These are phyloP conservation scores for Lanzia echinophila DNA, from an alignment of 2,329 filamentous ascomycete species.

Conservation along the genomic window DNA sequence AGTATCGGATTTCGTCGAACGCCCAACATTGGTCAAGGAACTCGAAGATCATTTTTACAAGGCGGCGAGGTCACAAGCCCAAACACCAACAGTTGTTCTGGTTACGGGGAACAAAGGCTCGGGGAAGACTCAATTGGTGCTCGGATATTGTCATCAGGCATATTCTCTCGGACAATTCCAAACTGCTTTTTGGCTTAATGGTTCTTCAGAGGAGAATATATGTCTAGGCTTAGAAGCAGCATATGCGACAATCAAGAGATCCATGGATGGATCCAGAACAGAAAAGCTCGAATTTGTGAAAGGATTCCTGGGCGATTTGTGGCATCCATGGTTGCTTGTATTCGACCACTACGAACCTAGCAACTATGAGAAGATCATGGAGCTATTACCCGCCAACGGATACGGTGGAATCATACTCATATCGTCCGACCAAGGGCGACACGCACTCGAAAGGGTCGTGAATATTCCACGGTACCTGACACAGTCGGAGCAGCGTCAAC, in stretches of 20 bases:
- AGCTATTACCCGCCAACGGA: slow-evolving; percentile 13
- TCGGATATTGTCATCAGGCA: slow-evolving; percentile 14
- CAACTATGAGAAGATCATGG: slow-evolving; percentile 12
- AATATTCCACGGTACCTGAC: slow-evolving; percentile 1
- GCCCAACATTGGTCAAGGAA: slow-evolving; percentile 6
- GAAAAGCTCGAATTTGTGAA: slow-evolving; percentile 16
- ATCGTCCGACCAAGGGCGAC: neutral
- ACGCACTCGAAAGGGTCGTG: neutral
- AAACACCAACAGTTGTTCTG: slow-evolving; percentile 12
- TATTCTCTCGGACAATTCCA: slow-evolving; percentile 13
- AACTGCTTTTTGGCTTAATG: slow-evolving; percentile 16
- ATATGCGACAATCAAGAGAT: slow-evolving; percentile 13
- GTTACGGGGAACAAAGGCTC: slow-evolving; percentile 11
- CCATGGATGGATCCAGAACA: slow-evolving; percentile 11
- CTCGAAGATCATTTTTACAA: slow-evolving; percentile 10
- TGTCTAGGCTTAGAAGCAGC: slow-evolving; percentile 15
- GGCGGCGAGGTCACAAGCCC: slow-evolving; percentile 8
- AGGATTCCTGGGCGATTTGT: slow-evolving; percentile 14
- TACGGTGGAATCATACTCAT: slow-evolving; percentile 9
- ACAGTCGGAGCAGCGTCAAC: neutral
- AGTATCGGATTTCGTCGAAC: slow-evolving; percentile 10
- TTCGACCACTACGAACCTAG: slow-evolving; percentile 14
- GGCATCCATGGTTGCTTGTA: slow-evolving; percentile 18
- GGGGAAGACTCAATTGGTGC: slow-evolving; percentile 15
- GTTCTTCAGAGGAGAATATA: slow-evolving; percentile 10